Evolutionary conservation across 331 rosid species (phyloP).

Genomic region (Rosa hybrid): DNA sequence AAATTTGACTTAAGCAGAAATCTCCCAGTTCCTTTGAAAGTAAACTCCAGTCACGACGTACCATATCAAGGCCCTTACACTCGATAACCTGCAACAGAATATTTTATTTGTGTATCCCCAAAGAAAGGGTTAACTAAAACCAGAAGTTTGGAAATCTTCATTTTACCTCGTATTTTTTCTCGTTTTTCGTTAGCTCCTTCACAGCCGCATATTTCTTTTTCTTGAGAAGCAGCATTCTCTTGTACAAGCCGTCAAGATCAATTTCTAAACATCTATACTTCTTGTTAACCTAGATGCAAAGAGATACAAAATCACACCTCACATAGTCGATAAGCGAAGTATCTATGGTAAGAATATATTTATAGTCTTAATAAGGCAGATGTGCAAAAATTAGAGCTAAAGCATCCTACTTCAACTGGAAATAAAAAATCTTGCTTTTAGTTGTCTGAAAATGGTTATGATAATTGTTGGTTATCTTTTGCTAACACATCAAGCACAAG

Average conservation of each 20-base stretch:
- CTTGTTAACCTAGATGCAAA: constrained; percentile 77
- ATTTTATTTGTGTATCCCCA: constrained; percentile 22
- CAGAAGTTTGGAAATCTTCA: constrained; percentile 11
- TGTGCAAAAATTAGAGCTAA: not conserved
- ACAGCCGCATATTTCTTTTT: constrained; percentile 97
- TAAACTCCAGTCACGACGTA: constrained; percentile 96
- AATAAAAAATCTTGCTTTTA: not conserved
- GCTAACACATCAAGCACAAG: not conserved
- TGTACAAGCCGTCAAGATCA: constrained; percentile 93
- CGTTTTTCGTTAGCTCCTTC: constrained; percentile 74
- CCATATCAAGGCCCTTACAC: constrained; percentile 99
- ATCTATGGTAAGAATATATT: not conserved
- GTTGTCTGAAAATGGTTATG: not conserved
- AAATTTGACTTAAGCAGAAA: constrained; percentile 85
- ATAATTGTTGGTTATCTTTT: not conserved
- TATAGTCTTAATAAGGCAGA: not conserved
- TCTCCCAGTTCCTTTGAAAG: constrained; percentile 92
- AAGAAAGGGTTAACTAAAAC: constrained; percentile 11
- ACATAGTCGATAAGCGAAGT: constrained; percentile 1
- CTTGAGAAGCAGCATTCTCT: constrained; percentile 98
- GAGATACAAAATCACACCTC: constrained; percentile 23
- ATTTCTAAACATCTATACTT: constrained; percentile 88
- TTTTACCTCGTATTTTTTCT: constrained; percentile 68
- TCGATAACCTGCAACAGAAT: constrained; percentile 68
- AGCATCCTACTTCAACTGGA: not conserved